Base-by-base conservation (phyloP, 768 basidiomycete genomes). In the Panaeolus cyanescens region DNA sequence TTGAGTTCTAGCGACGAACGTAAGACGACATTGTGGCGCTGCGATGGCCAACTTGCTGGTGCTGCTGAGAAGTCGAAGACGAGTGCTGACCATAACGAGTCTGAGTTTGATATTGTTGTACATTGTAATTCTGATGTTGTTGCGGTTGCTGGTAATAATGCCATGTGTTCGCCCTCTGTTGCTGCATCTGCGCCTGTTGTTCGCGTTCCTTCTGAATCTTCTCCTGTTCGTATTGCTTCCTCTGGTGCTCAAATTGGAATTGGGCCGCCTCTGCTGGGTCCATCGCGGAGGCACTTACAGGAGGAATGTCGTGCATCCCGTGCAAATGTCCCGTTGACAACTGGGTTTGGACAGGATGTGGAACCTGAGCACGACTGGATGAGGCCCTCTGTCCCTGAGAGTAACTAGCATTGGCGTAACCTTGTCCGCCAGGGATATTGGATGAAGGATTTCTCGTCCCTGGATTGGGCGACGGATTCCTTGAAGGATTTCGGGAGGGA, bases 161-260 rank as follows among this genome's bases (percentile, higher is more conserved):
- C 55, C 28, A 61, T 62, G 55, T 65, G 53, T 57, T 54, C 28
- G 65, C 60, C 17, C 56, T 60, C 12, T 56, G 59, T 13, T 56
- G 50, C 30, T 60, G 56, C 7, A 57, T 63, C n/a, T 60, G 65
- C 28, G 31, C 34, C 25, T 25, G 22, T 37, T 37, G 28, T 36
- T 62, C 62, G 9, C 32, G 28, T 17, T 55, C 22, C 15, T 40
- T 30, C 54, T 56, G 33, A 15, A 5, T 57, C 12, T 59, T 53
- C 40, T 67, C 61, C 42, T 45, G 36, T 34, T 67, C 56, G 45
- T 68, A 68, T 4, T 42, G 61, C 54, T 54, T 25, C 17, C 56
- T 53, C 53, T 68, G 67, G 39, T 65, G 62, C 54, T 65, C 64
- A 15, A 68, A 68, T 40, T 68, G 67, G 32, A 33, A 68, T 34